Conservation (phyloP, 352 stramenopile species). For the Plasmopara viticola region DNA sequence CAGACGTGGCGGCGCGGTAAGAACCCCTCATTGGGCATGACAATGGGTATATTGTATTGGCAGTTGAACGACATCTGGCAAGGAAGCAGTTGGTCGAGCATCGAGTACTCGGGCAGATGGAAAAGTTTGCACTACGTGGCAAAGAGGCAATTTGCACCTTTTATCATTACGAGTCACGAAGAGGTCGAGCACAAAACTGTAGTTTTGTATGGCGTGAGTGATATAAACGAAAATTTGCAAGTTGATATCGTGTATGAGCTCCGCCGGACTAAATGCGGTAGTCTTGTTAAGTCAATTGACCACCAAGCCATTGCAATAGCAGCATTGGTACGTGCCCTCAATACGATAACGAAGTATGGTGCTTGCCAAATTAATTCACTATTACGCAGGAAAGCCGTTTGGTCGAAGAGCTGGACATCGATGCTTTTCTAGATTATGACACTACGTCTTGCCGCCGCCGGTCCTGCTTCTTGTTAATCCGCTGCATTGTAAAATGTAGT, state of each 20-base stretch:
- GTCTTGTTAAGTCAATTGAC: constrained; percentile 34
- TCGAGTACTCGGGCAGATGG: constrained; percentile 73
- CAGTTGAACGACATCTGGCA: constrained; percentile 87
- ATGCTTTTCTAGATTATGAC: constrained; percentile 27
- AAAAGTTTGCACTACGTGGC: constrained; percentile 80
- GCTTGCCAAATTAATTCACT: constrained; percentile 5
- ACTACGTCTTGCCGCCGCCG: constrained; percentile 32
- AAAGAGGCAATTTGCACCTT: constrained; percentile 59
- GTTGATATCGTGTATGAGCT: constrained; percentile 43
- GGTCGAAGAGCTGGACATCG: constrained; percentile 23
- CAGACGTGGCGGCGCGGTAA: constrained; percentile 63
- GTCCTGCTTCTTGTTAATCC: constrained; percentile 55
- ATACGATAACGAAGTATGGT: neutral
- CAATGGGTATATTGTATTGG: constrained; percentile 85
- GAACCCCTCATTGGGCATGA: constrained; percentile 37
- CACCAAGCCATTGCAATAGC: constrained; percentile 20
- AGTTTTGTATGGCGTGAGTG: constrained; percentile 41
- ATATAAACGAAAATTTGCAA: constrained; percentile 29
- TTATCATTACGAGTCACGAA: constrained; percentile 44
- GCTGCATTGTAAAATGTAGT: constrained; percentile 18
- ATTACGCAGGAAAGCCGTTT: constrained; percentile 33
- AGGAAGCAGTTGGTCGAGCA: constrained; percentile 81
- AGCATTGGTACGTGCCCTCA: constrained; percentile 28
- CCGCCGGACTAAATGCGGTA: constrained; percentile 30
- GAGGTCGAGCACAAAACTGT: constrained; percentile 18